Conservation (phyloP, 2,329 filamentous ascomycete species). For the Ophiognomonia clavigignenti-juglandacearum region DNA sequence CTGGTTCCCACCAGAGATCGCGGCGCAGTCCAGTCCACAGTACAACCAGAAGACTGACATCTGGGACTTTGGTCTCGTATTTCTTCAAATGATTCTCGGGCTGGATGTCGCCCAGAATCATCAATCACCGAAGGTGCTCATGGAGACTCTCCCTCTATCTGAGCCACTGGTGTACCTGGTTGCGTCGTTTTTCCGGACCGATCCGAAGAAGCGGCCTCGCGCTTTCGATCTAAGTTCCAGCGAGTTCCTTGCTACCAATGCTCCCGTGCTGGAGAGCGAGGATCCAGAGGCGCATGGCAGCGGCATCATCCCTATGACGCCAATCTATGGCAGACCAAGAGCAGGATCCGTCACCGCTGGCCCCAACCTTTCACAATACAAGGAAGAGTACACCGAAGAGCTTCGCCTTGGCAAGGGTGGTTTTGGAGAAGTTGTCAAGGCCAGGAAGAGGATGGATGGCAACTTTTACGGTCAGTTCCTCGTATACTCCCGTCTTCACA, state of each 20-base stretch:
- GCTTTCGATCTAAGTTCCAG: slow-evolving; percentile 69
- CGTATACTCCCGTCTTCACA: neutral
- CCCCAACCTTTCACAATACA: slow-evolving; percentile 67
- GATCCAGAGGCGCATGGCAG: slow-evolving; percentile 35
- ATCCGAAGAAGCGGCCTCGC: slow-evolving; percentile 77
- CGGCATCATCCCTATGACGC: slow-evolving; percentile 34
- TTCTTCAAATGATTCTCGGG: slow-evolving; percentile 92
- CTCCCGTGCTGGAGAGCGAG: slow-evolving; percentile 49
- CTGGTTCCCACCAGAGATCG: slow-evolving; percentile 78
- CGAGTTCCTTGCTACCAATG: slow-evolving; percentile 62
- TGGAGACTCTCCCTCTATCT: slow-evolving; percentile 67
- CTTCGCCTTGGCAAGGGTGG: slow-evolving; percentile 87
- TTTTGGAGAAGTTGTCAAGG: slow-evolving; percentile 94
- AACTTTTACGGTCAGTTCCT: slow-evolving; percentile 65
- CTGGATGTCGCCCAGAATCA: slow-evolving; percentile 71
- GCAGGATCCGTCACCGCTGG: slow-evolving; percentile 55
- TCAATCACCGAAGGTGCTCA: slow-evolving; percentile 70
- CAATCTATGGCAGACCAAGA: slow-evolving; percentile 40
- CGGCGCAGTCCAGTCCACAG: slow-evolving; percentile 54
- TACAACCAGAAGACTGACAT: slow-evolving; percentile 79
- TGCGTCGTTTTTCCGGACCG: slow-evolving; percentile 76
- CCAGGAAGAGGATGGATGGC: slow-evolving; percentile 87
- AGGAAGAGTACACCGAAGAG: slow-evolving; percentile 85
- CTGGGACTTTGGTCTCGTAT: slow-evolving; percentile 90
- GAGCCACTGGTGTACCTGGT: slow-evolving; percentile 74